phyloP scores from a whole-genome alignment of 2,329 filamentous ascomycete species.

The Aureobasidium lini region DNA sequence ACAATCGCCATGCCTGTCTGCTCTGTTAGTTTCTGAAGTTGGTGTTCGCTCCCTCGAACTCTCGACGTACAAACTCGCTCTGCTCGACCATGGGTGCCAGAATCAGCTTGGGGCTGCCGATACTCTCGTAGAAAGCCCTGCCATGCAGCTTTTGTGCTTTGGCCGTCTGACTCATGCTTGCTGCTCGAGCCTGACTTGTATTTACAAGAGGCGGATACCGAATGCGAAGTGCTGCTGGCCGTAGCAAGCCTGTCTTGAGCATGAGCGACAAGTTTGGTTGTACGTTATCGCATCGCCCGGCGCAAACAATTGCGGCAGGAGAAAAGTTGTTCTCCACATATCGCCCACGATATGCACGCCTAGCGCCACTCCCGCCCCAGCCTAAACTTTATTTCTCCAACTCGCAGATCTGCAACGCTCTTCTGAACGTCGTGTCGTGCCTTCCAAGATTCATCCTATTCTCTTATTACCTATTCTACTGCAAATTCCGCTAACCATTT shows the following conservation, averaged over 20 bases:
- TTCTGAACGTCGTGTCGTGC: background rate
- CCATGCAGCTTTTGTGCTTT: constrained; percentile 41
- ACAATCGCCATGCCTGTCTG: constrained; percentile 82
- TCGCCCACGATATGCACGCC: background rate
- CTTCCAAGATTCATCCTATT: too few relatives aligned
- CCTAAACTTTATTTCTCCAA: background rate
- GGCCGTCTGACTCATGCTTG: background rate
- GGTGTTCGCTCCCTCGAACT: background rate
- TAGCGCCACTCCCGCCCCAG: background rate
- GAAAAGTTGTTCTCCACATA: background rate
- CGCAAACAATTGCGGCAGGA: background rate
- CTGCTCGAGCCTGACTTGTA: background rate
- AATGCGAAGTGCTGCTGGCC: background rate
- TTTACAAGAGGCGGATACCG: background rate
- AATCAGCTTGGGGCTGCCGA: constrained; percentile 83
- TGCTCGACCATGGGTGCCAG: constrained; percentile 98
- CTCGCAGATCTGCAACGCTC: background rate
- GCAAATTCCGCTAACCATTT: background rate
- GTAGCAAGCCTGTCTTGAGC: background rate
- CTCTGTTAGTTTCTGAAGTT: background rate
- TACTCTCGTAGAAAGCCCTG: constrained; percentile 86
- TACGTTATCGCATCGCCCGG: background rate
- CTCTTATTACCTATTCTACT: background rate
- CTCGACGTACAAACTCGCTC: constrained; percentile 79
- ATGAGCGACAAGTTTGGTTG: background rate